Conservation (phyloP, 2,329 filamentous ascomycete species). For the Aspergillus sp. region DNA sequence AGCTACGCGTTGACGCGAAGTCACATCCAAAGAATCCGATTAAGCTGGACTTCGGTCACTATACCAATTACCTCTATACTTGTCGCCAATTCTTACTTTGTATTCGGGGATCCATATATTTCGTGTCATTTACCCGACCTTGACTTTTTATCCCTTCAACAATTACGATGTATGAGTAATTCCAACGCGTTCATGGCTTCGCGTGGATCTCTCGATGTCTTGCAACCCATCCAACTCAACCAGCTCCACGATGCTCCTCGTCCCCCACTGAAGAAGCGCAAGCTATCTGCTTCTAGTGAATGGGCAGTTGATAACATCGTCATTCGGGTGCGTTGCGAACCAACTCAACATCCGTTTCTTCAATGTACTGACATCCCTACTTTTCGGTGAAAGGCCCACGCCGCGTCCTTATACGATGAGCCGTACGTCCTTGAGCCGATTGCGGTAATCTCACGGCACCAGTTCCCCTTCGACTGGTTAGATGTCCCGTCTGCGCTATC, state of each 20-base stretch:
- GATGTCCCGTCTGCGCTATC: constrained; percentile 29
- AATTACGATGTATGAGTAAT: constrained; percentile 16
- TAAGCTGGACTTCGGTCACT: neutral
- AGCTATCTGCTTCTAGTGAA: constrained; percentile 21
- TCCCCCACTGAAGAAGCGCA: constrained; percentile 36
- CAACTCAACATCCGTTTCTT: neutral
- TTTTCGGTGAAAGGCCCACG: constrained; percentile 28
- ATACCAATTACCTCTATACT: neutral
- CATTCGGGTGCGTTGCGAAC: constrained; percentile 31
- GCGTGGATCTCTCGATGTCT: constrained; percentile 27
- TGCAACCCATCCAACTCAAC: constrained; percentile 38
- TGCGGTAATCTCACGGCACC: constrained; percentile 35
- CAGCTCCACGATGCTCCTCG: constrained; percentile 24
- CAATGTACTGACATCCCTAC: neutral
- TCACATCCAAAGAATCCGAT: constrained; percentile 10
- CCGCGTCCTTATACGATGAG: constrained; percentile 35
- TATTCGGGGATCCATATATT: neutral
- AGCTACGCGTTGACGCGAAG: constrained; percentile 25
- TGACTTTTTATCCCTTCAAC: neutral
- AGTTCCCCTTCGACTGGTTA: constrained; percentile 41
- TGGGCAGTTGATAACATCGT: constrained; percentile 26
- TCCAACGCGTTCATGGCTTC: constrained; percentile 39
- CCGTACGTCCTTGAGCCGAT: constrained; percentile 38
- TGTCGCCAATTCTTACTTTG: neutral
- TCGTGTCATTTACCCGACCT: neutral